These are phyloP conservation scores for Diaporthe caulivora DNA, from an alignment of 2,329 filamentous ascomycete genomes.

Conservation along the genomic window DNA sequence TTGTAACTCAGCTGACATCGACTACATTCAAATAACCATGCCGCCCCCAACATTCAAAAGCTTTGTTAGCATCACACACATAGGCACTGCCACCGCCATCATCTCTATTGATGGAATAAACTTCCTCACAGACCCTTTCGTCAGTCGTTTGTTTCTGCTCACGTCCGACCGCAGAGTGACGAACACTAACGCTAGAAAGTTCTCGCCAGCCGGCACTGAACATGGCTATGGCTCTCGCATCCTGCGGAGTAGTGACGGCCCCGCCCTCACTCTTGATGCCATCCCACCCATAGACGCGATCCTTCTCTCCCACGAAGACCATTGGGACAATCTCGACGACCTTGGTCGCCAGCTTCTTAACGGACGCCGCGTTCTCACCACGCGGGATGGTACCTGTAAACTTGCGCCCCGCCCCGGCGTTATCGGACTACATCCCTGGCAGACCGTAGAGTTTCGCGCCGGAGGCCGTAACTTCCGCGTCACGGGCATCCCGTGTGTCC, in stretches of 20 bases:
- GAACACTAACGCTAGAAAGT: slow-evolving; percentile 40
- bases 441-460: background rate
- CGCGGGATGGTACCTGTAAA: slow-evolving; percentile 57
- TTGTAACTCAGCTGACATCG: background rate
- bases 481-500: slow-evolving; percentile 57
- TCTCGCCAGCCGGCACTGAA: slow-evolving; percentile 53
- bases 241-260: slow-evolving; percentile 49
- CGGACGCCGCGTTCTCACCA: slow-evolving; percentile 60
- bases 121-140: slow-evolving; percentile 5
- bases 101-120: slow-evolving; percentile 10
- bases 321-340: slow-evolving; percentile 62
- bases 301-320: slow-evolving; percentile 64
- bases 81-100: slow-evolving; percentile 8
- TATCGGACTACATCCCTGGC: slow-evolving; percentile 48
- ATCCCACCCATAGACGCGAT: slow-evolving; percentile 62
- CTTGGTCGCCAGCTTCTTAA: slow-evolving; percentile 59
- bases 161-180: too few relatives aligned
- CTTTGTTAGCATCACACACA: background rate
- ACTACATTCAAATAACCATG: background rate
- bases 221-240: slow-evolving; percentile 47
- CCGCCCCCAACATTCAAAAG: background rate
- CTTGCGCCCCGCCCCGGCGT: slow-evolving; percentile 58
- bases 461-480: slow-evolving; percentile 49
- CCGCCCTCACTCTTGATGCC: slow-evolving; percentile 52
- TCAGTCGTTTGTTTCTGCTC: background rate